phyloP scores from a whole-genome alignment of 176 grass and related monocot genomes.

The Rhynchospora pubera region DNA sequence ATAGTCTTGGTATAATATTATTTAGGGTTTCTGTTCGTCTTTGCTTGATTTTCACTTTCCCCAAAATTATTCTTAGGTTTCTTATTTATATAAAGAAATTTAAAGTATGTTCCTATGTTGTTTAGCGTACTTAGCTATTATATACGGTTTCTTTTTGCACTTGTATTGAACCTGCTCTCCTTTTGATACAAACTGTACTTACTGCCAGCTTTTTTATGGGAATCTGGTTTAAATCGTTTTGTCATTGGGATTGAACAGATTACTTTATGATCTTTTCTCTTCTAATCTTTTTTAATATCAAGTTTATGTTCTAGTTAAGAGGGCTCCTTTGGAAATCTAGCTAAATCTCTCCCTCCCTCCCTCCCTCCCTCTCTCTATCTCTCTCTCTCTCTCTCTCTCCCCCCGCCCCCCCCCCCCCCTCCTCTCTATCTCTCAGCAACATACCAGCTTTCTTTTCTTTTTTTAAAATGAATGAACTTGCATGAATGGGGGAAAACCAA shows the following conservation, averaged over 20 bases:
- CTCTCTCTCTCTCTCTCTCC: slow-evolving; percentile 1
- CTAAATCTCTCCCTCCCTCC: too few relatives aligned
- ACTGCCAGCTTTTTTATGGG: not conserved
- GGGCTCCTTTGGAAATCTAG: too few relatives aligned
- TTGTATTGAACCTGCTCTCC: not conserved
- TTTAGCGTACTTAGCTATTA: not conserved
- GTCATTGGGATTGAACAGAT: not conserved
- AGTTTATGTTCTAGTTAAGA: not conserved
- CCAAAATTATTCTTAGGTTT: not conserved
- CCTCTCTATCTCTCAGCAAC: not conserved
- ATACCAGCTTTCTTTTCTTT: too few relatives aligned
- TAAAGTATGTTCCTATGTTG: not conserved
- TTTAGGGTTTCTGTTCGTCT: not conserved
- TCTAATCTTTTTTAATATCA: not conserved
- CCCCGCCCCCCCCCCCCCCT: too few relatives aligned
- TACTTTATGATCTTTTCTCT: not conserved
- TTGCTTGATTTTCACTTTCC: not conserved
- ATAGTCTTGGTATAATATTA: not conserved
- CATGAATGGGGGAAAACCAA: not conserved
- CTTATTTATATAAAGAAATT: not conserved
- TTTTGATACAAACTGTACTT: not conserved
- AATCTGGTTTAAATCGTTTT: not conserved
- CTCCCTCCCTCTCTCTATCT: not conserved
- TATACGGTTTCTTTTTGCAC: not conserved
- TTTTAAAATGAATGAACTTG: too few relatives aligned